phyloP scores from a whole-genome alignment of 805 yeast species.

The Suhomyces sp. region DNA sequence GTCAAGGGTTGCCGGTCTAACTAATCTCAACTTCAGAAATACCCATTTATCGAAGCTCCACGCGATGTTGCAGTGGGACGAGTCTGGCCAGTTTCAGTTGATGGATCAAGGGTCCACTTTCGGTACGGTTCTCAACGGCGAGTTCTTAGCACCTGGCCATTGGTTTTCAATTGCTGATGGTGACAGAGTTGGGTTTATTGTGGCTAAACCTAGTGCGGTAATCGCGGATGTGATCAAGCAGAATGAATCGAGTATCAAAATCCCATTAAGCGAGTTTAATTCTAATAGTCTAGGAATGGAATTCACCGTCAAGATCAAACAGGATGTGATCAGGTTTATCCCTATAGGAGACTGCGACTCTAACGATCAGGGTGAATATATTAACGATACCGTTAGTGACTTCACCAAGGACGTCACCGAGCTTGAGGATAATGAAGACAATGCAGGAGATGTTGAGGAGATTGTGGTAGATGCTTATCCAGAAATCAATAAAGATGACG shows the following conservation, averaged over 20 bases:
- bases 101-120: slow-evolving; percentile 35
- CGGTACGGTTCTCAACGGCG: slow-evolving; percentile 34
- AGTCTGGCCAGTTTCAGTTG: slow-evolving; percentile 18
- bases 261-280: slow-evolving; percentile 21
- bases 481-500: slow-evolving; percentile 1
- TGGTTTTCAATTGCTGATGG: slow-evolving; percentile 16
- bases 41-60: slow-evolving; percentile 39
- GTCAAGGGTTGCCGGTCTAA: slow-evolving; percentile 19
- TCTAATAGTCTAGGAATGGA: slow-evolving; percentile 19
- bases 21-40: slow-evolving; percentile 32
- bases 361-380: slow-evolving; percentile 6
- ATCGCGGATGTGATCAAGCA: slow-evolving; percentile 14
- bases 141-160: slow-evolving; percentile 7
- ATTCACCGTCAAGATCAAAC: slow-evolving; percentile 15
- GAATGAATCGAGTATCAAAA: slow-evolving; percentile 12
- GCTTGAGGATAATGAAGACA: slow-evolving; percentile 2
- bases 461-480: slow-evolving; percentile 5
- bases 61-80: slow-evolving; percentile 22
- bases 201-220: slow-evolving; percentile 26
- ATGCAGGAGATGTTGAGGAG: slow-evolving; percentile 1
- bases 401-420: slow-evolving; percentile 2
- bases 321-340: slow-evolving; percentile 12
- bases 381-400: slow-evolving; percentile 3
- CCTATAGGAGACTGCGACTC: slow-evolving; percentile 9
- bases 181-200: slow-evolving; percentile 35